phyloP scores from a whole-genome alignment of 2,329 filamentous ascomycete species.

The Elsinoe batatas region DNA sequence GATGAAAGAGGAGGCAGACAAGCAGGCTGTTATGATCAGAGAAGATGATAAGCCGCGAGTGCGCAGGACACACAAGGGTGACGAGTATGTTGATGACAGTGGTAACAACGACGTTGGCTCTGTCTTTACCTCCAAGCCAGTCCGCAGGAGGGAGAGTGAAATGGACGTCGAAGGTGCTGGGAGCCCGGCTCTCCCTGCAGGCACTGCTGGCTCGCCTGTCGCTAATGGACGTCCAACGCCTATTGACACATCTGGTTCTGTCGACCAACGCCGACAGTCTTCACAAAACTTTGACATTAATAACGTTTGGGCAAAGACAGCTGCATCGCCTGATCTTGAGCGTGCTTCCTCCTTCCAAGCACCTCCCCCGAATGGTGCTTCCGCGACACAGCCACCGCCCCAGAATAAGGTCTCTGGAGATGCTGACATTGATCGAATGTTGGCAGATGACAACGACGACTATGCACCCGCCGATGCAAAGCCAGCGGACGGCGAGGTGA shows the following conservation, averaged over 20 bases:
- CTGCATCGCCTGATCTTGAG: constrained; percentile 15
- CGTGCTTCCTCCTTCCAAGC: constrained; percentile 52
- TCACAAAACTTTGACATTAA: constrained; percentile 61
- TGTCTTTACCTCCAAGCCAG: constrained; percentile 37
- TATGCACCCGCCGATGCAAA: constrained; percentile 69
- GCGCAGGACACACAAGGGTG: constrained; percentile 86
- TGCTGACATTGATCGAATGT: constrained; percentile 78
- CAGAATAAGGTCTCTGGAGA: constrained; percentile 58
- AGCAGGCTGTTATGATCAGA: constrained; percentile 70
- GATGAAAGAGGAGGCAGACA: constrained; percentile 68
- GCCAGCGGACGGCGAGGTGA: constrained; percentile 55
- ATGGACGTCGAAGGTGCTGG: constrained; percentile 19
- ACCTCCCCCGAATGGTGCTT: constrained; percentile 28
- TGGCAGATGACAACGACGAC: constrained; percentile 69
- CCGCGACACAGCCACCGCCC: constrained; percentile 26
- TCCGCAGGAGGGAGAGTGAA: constrained; percentile 33
- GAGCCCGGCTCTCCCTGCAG: constrained; percentile 18
- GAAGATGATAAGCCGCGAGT: constrained; percentile 68
- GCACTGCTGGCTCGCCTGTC: constrained; percentile 22
- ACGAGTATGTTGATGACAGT: constrained; percentile 69
- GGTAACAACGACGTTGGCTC: constrained; percentile 31
- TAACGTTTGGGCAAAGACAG: constrained; percentile 71
- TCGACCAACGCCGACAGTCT: constrained; percentile 31
- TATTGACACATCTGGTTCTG: constrained; percentile 27
- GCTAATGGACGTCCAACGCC: constrained; percentile 2